These are phyloP conservation scores for Helicostylum pulchrum DNA, from an alignment of 192 early-diverging fungal genomes.

Conservation along the genomic window DNA sequence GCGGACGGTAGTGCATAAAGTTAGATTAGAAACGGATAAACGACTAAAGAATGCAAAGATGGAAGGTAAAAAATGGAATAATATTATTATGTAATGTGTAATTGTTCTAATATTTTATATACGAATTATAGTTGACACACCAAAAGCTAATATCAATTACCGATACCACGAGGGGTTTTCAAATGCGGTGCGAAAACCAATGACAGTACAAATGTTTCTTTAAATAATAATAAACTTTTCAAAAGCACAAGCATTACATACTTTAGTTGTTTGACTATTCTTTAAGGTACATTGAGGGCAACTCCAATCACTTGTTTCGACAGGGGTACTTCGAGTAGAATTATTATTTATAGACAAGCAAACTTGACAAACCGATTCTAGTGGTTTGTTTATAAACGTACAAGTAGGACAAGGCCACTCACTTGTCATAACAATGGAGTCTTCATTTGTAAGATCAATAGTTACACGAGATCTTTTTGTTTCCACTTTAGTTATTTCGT, in stretches of 20 bases:
- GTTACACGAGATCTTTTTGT: too few relatives aligned
- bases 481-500: not conserved
- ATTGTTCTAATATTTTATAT: not conserved
- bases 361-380: conserved; percentile 44
- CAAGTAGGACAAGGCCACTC: conserved; percentile 54
- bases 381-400: conserved; percentile 50
- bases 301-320: not conserved
- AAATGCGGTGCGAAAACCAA: conserved; percentile 81
- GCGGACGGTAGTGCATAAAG: conserved; percentile 46
- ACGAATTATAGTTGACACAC: conserved; percentile 3
- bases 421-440: not conserved
- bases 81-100: not conserved
- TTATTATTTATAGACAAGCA: conserved; percentile 29
- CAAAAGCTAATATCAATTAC: conserved; percentile 55
- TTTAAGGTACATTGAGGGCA: not conserved
- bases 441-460: not conserved
- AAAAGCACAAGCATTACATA: conserved; percentile 7
- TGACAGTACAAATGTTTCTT: conserved; percentile 62
- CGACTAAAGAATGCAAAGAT: conserved; percentile 19
- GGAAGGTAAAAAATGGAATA: not conserved
- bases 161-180: conserved; percentile 89
- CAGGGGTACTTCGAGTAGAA: not conserved
- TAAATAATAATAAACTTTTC: conserved; percentile 26
- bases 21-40: conserved; percentile 12
- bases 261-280: not conserved